Percentiles rank a stretch among this genome's conserved stretches.
Conservation (phyloP, 2,329 filamentous ascomycete genomes). For the Epichloe scottii region DNA sequence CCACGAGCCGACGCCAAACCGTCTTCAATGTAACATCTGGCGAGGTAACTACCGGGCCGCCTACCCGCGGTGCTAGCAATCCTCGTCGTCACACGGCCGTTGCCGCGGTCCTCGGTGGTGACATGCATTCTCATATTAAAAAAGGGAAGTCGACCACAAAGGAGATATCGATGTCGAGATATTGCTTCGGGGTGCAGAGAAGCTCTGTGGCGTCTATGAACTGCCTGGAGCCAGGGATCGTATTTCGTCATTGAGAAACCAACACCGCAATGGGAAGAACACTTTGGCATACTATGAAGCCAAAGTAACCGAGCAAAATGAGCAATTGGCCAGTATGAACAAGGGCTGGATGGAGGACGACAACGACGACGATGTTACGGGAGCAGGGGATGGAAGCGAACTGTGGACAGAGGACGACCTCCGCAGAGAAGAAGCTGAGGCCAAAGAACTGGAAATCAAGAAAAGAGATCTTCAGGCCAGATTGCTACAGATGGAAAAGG, state of each 20-base stretch:
- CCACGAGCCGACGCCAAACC: conserved; percentile 41
- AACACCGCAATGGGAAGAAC: conserved; percentile 56
- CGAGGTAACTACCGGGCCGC: conserved; percentile 46
- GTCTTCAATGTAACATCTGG: conserved; percentile 54
- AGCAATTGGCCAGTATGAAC: conserved; percentile 63
- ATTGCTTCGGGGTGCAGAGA: conserved; percentile 75
- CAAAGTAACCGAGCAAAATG: conserved; percentile 63
- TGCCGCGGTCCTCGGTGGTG: conserved; percentile 74
- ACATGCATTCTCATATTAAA: conserved; percentile 72
- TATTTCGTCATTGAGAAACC: conserved; percentile 58
- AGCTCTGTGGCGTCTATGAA: conserved; percentile 77
- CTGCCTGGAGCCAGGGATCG: conserved; percentile 66
- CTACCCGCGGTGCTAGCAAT: conserved; percentile 32
- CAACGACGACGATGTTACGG: conserved; percentile 41
- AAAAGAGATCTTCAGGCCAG: conserved; percentile 43
- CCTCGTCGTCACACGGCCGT: conserved; percentile 71
- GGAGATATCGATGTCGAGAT: conserved; percentile 80
- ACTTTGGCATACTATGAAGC: conserved; percentile 73
- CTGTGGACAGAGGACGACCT: conserved; percentile 57
- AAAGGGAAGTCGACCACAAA: conserved; percentile 35
- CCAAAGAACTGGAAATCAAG: conserved; percentile 40
- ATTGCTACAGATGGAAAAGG: conserved; percentile 41
- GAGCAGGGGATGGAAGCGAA: conserved; percentile 34
- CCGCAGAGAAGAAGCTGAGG: conserved; percentile 54
- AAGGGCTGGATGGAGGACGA: conserved; percentile 44